Evolutionary conservation across 2,329 filamentous ascomycete genomes (phyloP).

Genomic region (Alternaria conjuncta): DNA sequence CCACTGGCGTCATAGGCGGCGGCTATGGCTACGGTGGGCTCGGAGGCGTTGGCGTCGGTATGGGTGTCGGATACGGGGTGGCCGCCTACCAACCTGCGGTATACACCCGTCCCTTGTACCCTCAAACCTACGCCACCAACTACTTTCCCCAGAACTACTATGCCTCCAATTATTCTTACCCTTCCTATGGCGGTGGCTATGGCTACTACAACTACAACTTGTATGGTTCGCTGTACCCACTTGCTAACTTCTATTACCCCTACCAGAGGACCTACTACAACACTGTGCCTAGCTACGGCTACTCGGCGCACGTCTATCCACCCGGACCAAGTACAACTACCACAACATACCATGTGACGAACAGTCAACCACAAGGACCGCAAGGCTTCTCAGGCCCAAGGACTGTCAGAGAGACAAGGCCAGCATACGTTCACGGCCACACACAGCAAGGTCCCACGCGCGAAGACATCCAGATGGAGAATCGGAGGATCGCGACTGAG

Average conservation of each 20-base stretch:
- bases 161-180: slow-evolving; percentile 17
- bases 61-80: slow-evolving; percentile 23
- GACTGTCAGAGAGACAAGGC: slow-evolving; percentile 17
- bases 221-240: slow-evolving; percentile 37
- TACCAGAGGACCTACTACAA: slow-evolving; percentile 44
- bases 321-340: slow-evolving; percentile 25
- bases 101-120: slow-evolving; percentile 31
- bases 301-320: slow-evolving; percentile 34
- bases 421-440: slow-evolving; percentile 19
- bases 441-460: slow-evolving; percentile 13
- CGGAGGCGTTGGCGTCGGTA: slow-evolving; percentile 12
- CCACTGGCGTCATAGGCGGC: slow-evolving; percentile 26
- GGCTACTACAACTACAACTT: slow-evolving; percentile 32
- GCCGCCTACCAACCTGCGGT: slow-evolving; percentile 33
- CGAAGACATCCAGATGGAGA: slow-evolving; percentile 40
- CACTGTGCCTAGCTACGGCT: slow-evolving; percentile 26
- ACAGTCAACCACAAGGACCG: slow-evolving; percentile 22
- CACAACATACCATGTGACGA: slow-evolving; percentile 35
- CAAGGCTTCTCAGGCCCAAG: slow-evolving; percentile 1
- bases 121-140: slow-evolving; percentile 23
- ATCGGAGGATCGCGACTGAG: slow-evolving; percentile 38
- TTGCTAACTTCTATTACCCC: slow-evolving; percentile 45
- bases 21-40: slow-evolving; percentile 23
- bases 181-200: slow-evolving; percentile 25
- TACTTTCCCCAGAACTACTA: slow-evolving; percentile 17